Percentiles rank a stretch among this genome's conserved stretches.
These are phyloP conservation scores for Phoma sp. DNA, from an alignment of 2,329 filamentous ascomycete genomes.

Conservation along the genomic window DNA sequence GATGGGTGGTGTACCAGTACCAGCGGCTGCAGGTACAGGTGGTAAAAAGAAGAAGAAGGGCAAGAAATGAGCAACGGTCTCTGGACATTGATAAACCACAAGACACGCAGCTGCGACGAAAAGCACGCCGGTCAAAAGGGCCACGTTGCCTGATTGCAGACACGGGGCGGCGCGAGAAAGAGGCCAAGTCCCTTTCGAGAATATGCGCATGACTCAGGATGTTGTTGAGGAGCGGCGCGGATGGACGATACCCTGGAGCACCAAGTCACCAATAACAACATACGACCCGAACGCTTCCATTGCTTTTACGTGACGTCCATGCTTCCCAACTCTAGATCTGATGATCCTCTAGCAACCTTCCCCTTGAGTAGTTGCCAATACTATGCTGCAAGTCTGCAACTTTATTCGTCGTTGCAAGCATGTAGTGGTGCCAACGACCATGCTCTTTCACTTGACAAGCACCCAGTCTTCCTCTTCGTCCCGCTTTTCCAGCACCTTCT, in stretches of 20 bases:
- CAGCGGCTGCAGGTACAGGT: conserved; percentile 37
- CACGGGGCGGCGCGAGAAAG: background rate
- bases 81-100: background rate
- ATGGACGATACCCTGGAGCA: conserved; percentile 14
- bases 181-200: background rate
- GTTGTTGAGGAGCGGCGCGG: background rate
- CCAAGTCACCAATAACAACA: background rate
- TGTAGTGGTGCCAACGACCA: background rate
- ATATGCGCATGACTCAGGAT: too few relatives aligned
- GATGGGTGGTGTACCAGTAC: conserved; percentile 34
- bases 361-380: background rate
- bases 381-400: background rate
- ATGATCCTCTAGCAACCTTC: background rate
- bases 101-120: background rate
- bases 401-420: background rate
- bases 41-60: conserved; percentile 60
- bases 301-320: background rate
- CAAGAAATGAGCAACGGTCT: conserved; percentile 51
- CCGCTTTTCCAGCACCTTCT: background rate
- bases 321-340: too few relatives aligned
- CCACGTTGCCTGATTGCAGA: background rate
- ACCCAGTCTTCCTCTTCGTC: background rate
- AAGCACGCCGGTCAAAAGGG: background rate
- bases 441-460: background rate
- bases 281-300: background rate